Base-by-base conservation (phyloP, 768 basidiomycete species). In the Lentinula aciculospora region DNA sequence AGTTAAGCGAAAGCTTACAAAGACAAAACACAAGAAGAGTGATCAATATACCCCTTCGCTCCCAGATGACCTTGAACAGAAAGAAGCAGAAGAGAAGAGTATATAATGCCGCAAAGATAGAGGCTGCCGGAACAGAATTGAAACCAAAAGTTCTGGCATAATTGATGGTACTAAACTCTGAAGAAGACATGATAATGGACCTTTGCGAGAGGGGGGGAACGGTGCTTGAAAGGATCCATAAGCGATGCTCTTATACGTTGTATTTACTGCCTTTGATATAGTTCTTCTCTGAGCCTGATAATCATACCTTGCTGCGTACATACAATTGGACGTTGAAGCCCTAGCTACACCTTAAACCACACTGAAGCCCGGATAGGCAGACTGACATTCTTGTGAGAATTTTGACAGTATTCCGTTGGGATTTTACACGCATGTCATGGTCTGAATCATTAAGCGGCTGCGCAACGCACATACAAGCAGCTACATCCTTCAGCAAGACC, bases 101-200 rank as follows among this genome's bases (percentile, higher is more conserved):
- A 58, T 72, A 72, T 6, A 68, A 37, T 27, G 57, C 60, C 28
- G 66, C 67, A 42, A 72, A 68, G 44, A 71, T 50, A 21, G 57
- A 53, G 1, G 67, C 67, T 3, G 62, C 67, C 10, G 65, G 56
- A 15, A 66, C 25, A 17, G 65, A 65, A 34, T 64, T 51, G 19
- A 64, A 55, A 7, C 64, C 67, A 19, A 56, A 58, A 15, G 28
- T 13, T 19, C 55, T 36, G 21, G 63, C 63, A 50, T 60, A 65
- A 56, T 65, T 60, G 25, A 48, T 48, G 21, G 9, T 46, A 10
- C 12, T 10, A 19, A 3, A 42, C 10, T 17, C 40, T 28, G 27
- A 3, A 13, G 44, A 46, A 42, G 32, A 34, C 32, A 34, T 34
- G 15, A 34, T 34, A 4, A 9, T 17, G 17, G 17, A n/a, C 37